Base-by-base conservation (phyloP, 2,329 filamentous ascomycete species). In the Neodidymelliopsis sp. region DNA sequence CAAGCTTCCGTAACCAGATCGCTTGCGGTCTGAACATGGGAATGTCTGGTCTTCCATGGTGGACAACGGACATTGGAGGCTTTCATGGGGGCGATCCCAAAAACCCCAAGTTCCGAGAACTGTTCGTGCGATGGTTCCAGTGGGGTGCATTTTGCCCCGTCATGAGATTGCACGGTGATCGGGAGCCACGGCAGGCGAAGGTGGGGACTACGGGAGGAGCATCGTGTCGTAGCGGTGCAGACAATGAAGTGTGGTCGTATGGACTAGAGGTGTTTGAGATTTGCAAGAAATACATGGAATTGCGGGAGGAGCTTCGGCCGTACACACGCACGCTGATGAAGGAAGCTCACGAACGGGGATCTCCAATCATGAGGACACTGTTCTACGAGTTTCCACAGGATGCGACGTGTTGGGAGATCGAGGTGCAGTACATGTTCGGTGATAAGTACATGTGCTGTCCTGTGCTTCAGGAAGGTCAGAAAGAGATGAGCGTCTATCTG, bases 51-150 rank as follows among this genome's bases (percentile, higher is more conserved):
- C 77, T 88, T 8, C 79, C 84, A 0, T 87, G 84, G 84, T 88
- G 84, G 83, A 88, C 85, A 0, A 88, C 85, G 0, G 85, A 88
- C 57, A 88, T 88, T 41, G 85, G 86, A 2, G 86, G 86, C 0
- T 88, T 89, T 61, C 85, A 88, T 59, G 85, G 85, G 4, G 85
- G 85, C 0, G 77, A 85, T 51, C 82, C 84, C 0, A 66, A 74
- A 1, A 79, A 85, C 35, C 69, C 74, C 1, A 73, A 60, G 0
- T 88, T 88, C 67, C 75, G 83, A 6, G 85, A 88, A 61, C 70
- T 88, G 0, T 83, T 88, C 49, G 80, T 84, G 1, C 74, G 86
- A 2, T 88, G 85, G 86, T 88, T 88, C 66, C 85, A 88, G 59
- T 88, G 84, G 84, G 85, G 81, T 0, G 73, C 84, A 0, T 88